These are phyloP conservation scores for Papiliotrema terrestris DNA, from an alignment of 1,284 basidiomycete species.

Conservation along the genomic window DNA sequence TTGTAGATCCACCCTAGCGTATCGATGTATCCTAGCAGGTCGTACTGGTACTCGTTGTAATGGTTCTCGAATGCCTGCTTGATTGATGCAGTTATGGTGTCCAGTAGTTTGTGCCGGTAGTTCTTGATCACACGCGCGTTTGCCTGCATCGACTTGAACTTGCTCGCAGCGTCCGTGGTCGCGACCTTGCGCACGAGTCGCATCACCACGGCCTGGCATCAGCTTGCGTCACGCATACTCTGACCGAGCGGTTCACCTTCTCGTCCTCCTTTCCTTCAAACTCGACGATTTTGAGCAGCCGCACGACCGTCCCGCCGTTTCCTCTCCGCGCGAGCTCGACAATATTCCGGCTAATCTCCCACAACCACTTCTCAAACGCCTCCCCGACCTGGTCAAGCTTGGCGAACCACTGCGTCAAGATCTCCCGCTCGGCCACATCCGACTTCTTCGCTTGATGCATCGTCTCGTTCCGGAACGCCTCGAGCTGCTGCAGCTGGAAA, in stretches of 20 bases:
- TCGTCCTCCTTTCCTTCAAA: slow-evolving; percentile 91
- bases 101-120: slow-evolving; percentile 86
- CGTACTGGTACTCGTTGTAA: slow-evolving; percentile 60
- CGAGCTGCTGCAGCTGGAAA: slow-evolving; percentile 82
- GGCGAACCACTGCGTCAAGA: slow-evolving; percentile 77
- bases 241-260: slow-evolving; percentile 60
- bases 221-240: neutral
- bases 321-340: slow-evolving; percentile 77
- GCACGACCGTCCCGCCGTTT: slow-evolving; percentile 78
- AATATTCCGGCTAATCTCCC: slow-evolving; percentile 71
- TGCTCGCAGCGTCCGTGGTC: slow-evolving; percentile 80
- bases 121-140: slow-evolving; percentile 93
- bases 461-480: slow-evolving; percentile 88
- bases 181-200: slow-evolving; percentile 89
- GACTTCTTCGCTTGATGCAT: slow-evolving; percentile 87
- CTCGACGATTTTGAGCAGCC: slow-evolving; percentile 89
- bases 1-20: slow-evolving; percentile 86
- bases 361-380: slow-evolving; percentile 83
- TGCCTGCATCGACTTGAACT: slow-evolving; percentile 87
- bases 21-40: slow-evolving; percentile 72
- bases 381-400: slow-evolving; percentile 76
- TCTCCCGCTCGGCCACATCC: slow-evolving; percentile 58
- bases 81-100: slow-evolving; percentile 74
- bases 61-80: slow-evolving; percentile 68
- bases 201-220: slow-evolving; percentile 75